Conservation (phyloP, 768 basidiomycete genomes). For the Dioszegia crocea region DNA sequence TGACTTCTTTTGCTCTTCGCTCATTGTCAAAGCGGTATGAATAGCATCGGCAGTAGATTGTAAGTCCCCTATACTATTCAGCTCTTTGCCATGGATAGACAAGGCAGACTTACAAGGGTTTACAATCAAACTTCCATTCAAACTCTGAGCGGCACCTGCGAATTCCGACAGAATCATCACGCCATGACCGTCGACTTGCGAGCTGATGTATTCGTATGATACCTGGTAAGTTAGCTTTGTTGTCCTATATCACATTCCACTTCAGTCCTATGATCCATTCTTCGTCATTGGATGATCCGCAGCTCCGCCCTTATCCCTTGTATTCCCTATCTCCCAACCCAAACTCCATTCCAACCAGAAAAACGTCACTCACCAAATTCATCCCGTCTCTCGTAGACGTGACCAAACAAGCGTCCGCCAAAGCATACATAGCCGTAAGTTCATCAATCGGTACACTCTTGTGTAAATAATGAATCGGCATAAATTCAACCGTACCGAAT, state of each 20-base stretch:
- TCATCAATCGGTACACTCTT: slow-evolving; percentile 89
- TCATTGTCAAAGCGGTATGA: slow-evolving; percentile 88
- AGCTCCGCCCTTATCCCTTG: not conserved
- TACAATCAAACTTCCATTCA: slow-evolving; percentile 94
- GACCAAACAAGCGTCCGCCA: slow-evolving; percentile 93
- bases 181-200: slow-evolving; percentile 86
- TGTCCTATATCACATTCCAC: not conserved
- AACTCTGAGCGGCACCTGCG: slow-evolving; percentile 89
- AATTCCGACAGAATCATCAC: slow-evolving; percentile 98
- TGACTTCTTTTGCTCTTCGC: slow-evolving; percentile 71
- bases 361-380: slow-evolving; percentile 74
- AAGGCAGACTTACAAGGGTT: slow-evolving; percentile 60
- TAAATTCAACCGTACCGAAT: slow-evolving; percentile 98
- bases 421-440: slow-evolving; percentile 92
- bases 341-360: not conserved
- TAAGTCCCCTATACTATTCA: slow-evolving; percentile 64
- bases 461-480: slow-evolving; percentile 99
- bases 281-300: not conserved
- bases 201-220: slow-evolving; percentile 96
- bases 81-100: not conserved
- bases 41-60: slow-evolving; percentile 98
- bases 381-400: slow-evolving; percentile 95
- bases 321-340: not conserved
- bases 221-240: slow-evolving; percentile 57
- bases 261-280: not conserved